A percentile compares a stretch with the other conserved stretches of the same genome.
Conservation (phyloP, 805 yeast species). For the Metschnikowia baotianmanensis region DNA sequence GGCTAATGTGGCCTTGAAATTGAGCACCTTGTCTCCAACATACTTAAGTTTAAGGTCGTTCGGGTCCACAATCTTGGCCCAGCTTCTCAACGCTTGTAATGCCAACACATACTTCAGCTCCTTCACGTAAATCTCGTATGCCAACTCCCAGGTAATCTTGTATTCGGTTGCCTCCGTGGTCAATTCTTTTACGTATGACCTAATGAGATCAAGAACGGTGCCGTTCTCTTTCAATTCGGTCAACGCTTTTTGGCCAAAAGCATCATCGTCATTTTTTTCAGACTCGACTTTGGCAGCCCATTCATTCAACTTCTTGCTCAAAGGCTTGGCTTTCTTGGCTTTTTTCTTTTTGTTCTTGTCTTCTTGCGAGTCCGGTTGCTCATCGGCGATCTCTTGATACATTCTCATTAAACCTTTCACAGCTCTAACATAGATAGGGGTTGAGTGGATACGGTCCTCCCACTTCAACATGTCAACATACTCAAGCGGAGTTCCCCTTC, state of each 20-base stretch:
- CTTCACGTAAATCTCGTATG: slow-evolving; percentile 36
- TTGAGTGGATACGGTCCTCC: slow-evolving; percentile 72
- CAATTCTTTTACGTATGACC: slow-evolving; percentile 39
- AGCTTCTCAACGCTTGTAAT: slow-evolving; percentile 43
- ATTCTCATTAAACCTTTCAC: slow-evolving; percentile 60
- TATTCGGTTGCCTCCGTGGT: slow-evolving; percentile 40
- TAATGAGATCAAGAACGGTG: slow-evolving; percentile 45
- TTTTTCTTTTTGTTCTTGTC: slow-evolving; percentile 40
- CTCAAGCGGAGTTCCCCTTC: slow-evolving; percentile 87
- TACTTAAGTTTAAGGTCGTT: slow-evolving; percentile 17
- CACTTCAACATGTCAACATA: slow-evolving; percentile 74
- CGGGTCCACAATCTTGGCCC: slow-evolving; percentile 36
- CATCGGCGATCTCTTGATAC: slow-evolving; percentile 43
- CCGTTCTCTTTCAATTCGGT: slow-evolving; percentile 23
- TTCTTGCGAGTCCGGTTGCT: slow-evolving; percentile 22
- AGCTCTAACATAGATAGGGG: slow-evolving; percentile 72
- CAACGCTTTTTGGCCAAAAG: slow-evolving; percentile 51
- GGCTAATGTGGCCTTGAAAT: slow-evolving; percentile 30
- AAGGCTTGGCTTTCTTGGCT: slow-evolving; percentile 55
- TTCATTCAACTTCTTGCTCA: slow-evolving; percentile 51
- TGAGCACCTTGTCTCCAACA: slow-evolving; percentile 32
- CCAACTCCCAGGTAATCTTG: slow-evolving; percentile 43
- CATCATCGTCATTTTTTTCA: slow-evolving; percentile 53
- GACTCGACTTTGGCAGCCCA: slow-evolving; percentile 47
- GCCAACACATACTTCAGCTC: slow-evolving; percentile 48